phyloP scores from a whole-genome alignment of 345 rosid genomes.

The Hibiscus syriacus region DNA sequence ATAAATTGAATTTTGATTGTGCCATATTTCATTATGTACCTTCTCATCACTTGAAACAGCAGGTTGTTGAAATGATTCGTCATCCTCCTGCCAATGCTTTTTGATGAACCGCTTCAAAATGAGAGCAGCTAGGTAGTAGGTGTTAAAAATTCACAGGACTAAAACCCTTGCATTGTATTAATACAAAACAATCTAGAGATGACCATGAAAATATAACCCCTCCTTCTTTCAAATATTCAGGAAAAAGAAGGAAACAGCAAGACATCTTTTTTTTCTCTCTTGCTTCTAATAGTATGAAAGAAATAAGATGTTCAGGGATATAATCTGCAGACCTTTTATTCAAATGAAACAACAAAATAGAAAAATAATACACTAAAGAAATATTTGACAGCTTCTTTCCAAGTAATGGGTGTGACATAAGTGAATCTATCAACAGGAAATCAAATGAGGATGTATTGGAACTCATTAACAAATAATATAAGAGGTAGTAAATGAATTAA shows the following conservation, averaged over 20 bases:
- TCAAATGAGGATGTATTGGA: neutral
- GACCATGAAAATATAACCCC: neutral
- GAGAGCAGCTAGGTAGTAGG: conserved; percentile 78
- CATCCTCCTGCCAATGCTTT: conserved; percentile 89
- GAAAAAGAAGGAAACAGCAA: neutral
- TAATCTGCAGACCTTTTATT: neutral
- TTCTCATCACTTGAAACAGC: conserved; percentile 62
- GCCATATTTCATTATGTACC: conserved; percentile 27
- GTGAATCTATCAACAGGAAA: neutral
- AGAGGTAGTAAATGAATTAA: neutral
- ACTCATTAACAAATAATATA: neutral
- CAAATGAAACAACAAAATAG: neutral
- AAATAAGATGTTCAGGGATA: neutral
- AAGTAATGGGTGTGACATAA: neutral
- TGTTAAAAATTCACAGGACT: conserved; percentile 45
- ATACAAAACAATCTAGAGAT: neutral
- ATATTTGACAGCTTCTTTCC: neutral
- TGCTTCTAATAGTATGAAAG: neutral
- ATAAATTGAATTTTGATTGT: neutral
- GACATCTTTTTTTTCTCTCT: neutral
- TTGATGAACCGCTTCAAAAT: conserved; percentile 80
- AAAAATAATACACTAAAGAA: conserved; percentile 3
- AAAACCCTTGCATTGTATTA: neutral
- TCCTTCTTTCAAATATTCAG: neutral
- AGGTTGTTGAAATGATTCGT: conserved; percentile 72